Evolutionary conservation across 1,284 basidiomycete species (phyloP).

Genomic region (Malassezia furfur): DNA sequence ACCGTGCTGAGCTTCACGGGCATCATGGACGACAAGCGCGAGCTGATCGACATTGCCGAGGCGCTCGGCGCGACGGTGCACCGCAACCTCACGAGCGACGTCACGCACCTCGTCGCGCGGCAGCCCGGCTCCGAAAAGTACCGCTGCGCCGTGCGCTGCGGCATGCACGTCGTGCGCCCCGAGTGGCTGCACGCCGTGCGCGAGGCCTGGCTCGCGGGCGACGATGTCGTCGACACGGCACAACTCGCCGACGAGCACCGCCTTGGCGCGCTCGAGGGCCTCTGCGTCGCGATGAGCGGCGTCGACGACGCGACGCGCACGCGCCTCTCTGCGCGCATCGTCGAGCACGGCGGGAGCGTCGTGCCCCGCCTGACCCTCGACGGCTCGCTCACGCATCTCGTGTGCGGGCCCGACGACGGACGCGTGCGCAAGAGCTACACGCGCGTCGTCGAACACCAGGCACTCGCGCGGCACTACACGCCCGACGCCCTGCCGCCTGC

Average conservation of each 20-base stretch:
- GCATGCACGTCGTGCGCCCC: constrained; percentile 63
- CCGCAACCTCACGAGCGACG: constrained; percentile 63
- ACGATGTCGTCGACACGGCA: constrained; percentile 58
- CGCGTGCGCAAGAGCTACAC: constrained; percentile 23
- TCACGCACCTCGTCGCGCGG: constrained; percentile 67
- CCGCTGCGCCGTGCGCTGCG: constrained; percentile 64
- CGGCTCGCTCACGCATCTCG: constrained; percentile 50
- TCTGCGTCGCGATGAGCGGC: constrained; percentile 51
- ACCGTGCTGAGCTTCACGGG: constrained; percentile 65
- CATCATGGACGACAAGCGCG: constrained; percentile 54
- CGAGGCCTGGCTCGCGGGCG: constrained; percentile 64
- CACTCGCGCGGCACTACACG: constrained; percentile 4
- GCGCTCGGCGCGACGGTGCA: constrained; percentile 64
- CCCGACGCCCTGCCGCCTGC: background rate
- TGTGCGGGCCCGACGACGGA: constrained; percentile 55
- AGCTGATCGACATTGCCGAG: constrained; percentile 62
- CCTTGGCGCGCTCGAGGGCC: constrained; percentile 59
- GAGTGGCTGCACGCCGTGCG: constrained; percentile 64
- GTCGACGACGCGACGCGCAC: constrained; percentile 6
- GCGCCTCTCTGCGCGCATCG: constrained; percentile 20
- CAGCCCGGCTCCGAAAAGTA: constrained; percentile 69
- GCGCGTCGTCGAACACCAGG: constrained; percentile 21
- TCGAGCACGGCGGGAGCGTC: constrained; percentile 8
- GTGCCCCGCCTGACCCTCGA: constrained; percentile 31
- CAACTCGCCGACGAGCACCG: constrained; percentile 57